These are phyloP conservation scores for Trichoderma breve DNA, from an alignment of 2,329 filamentous ascomycete genomes.

Conservation along the genomic window DNA sequence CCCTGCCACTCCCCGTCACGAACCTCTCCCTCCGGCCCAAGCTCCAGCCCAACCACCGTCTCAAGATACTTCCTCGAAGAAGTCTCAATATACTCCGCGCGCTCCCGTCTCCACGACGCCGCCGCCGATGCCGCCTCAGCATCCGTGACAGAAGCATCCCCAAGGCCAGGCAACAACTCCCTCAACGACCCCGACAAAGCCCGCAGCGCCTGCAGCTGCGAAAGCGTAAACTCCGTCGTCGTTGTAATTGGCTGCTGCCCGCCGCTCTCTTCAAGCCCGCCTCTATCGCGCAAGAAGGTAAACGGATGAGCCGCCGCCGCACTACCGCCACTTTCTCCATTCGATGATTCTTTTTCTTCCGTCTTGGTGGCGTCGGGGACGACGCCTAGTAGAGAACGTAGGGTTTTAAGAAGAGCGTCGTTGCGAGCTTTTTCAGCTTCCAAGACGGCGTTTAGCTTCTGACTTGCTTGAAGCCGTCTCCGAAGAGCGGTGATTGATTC, in stretches of 20 bases:
- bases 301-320: conserved; percentile 35
- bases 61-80: conserved; percentile 77
- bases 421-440: conserved; percentile 70
- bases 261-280: conserved; percentile 50
- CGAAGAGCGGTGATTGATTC: conserved; percentile 72
- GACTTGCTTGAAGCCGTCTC: conserved; percentile 73
- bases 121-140: conserved; percentile 31
- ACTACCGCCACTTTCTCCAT: conserved; percentile 20
- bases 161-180: conserved; percentile 64
- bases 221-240: conserved; percentile 74
- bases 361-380: conserved; percentile 26
- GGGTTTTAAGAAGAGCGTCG: conserved; percentile 62
- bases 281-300: conserved; percentile 57
- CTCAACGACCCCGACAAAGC: conserved; percentile 60
- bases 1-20: conserved; percentile 65
- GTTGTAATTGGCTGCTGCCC: conserved; percentile 61
- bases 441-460: conserved; percentile 68
- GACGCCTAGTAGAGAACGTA: conserved; percentile 49
- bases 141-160: conserved; percentile 34
- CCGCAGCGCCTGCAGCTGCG: conserved; percentile 78
- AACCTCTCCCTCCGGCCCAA: conserved; percentile 60
- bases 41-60: conserved; percentile 62
- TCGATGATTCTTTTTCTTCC: not conserved
- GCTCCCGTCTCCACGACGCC: conserved; percentile 62
- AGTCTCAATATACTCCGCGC: conserved; percentile 79